Conservation (phyloP, 139 green algal species). For the Microglena sp. region DNA sequence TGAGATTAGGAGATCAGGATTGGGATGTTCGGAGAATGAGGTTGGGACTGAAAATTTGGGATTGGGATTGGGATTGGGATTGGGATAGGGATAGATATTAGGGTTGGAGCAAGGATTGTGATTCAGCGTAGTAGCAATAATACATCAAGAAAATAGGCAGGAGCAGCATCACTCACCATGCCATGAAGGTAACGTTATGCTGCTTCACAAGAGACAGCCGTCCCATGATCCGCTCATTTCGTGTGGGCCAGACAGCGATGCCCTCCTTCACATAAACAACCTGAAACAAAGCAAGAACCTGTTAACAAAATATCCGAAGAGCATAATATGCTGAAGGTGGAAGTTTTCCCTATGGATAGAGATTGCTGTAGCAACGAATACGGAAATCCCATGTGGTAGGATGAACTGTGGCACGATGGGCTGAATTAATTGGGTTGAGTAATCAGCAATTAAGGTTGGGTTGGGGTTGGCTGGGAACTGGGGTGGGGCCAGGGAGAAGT, state of each 20-base stretch:
- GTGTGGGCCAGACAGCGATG: slow-evolving; percentile 43
- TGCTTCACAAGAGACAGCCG: slow-evolving; percentile 58
- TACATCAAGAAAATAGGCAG: no score
- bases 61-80: no score
- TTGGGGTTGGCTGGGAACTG: background rate
- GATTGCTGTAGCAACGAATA: no score
- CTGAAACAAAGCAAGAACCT: slow-evolving; percentile 13
- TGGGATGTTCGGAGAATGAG: no score
- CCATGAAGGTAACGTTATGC: slow-evolving; percentile 53
- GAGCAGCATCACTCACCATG: no score
- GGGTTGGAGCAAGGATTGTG: no score
- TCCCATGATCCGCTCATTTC: slow-evolving; percentile 44
- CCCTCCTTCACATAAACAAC: slow-evolving; percentile 56
- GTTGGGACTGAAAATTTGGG: no score
- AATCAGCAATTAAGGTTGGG: background rate
- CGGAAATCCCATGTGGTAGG: background rate
- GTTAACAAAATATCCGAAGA: background rate
- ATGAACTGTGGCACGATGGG: background rate
- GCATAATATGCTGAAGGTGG: background rate
- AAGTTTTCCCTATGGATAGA: no score
- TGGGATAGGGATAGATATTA: no score
- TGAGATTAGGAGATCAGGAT: no score
- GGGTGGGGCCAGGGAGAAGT: no score
- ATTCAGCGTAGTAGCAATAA: no score
- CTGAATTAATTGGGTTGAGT: background rate